Base-by-base conservation (phyloP, 164 flowering plant genomes). In the Tetracentron sinense region DNA sequence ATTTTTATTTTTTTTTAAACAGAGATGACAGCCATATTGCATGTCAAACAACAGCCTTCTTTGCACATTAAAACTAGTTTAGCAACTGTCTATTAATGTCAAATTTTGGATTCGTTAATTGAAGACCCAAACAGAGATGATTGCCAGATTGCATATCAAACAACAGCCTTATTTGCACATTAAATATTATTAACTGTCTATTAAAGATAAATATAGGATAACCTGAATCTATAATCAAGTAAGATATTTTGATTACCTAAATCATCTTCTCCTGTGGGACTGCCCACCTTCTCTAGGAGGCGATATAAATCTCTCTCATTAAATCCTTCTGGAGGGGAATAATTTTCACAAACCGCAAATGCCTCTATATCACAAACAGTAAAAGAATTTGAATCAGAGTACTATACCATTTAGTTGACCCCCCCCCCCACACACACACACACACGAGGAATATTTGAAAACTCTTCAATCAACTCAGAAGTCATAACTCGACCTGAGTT, bases 301-400 rank as follows among this genome's bases (percentile, higher is more conserved):
- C 77, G 86, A 78, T 89, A 78, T 73, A 94, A 72, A 73, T 89
- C 97, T 73, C 81, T 88, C 62, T 84, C 88, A 64, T 81, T 81
- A 70, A 95, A 95, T 58, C 97, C 97, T 72, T 86, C 90, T 3
- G 99, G 97, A 60, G 97, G 94, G 25, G 96, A 85, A 75, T 92
- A 95, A 65, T 92, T 86, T 70, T 95, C 99, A 76, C 99, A 92
- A 61, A 95, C 94, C 14, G 88, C 97, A 81, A 95, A 92, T 68
- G 99, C 99, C 87, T 95, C 99, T 94, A 88, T 28, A 79, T 44
- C 6, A 61, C 42, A 60, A 30, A 76, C 14, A 53, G 30, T n/a
- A 28, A 19, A 47, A 63, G 27, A 60, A 21, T 4, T 27, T 29
- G n/a, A 52, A 47, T 44, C 38, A 65, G 48, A 28, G 1, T 15